Base-by-base conservation (phyloP, 495 filamentous ascomycete species). In the Friedmanniomyces endolithicus region DNA sequence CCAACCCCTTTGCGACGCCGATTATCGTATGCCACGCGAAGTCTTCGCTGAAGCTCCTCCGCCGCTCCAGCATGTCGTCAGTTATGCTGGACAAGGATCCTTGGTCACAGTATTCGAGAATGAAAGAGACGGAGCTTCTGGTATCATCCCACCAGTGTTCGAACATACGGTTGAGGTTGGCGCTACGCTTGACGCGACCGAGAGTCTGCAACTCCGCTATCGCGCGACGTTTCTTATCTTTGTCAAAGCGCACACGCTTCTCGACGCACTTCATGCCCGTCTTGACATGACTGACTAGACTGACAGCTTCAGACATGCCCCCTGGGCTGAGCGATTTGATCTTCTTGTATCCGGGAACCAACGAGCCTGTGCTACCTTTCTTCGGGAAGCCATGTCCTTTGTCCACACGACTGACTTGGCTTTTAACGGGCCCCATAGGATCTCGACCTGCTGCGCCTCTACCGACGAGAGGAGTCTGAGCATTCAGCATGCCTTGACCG, bases 1-100 rank as follows among this genome's bases (percentile, higher is more conserved):
- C 44, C 4, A 56, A 29, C 9, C 19, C 53, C 17, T 56, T 50
- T 11, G 53, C 53, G 1, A 56, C 22, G 16, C 45, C 46, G 7
- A 14, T 16, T 6, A 56, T 19, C 1, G 39, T 22, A 25, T 56
- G 44, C 44, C 46, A 56, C 11, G 39, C 41, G n/a, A 19, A 47
- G 2, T 16, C 43, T 23, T 55, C 34, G n/a, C 16, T 16, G 27
- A 50, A 50, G 11, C 11, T 4, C 29, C 29, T 50, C 8, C 23
- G n/a, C 29, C 27, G 22, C 12, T 33, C 19, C 2, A 50, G 2
- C 24, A 22, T 12, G 33, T 50, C 47, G 2, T 27, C 12, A 2
- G 33, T 50, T 24, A 16, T 50, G 16, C n/a, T 9, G 7, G 22
- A 27, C 47, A 50, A 27, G 20, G 16, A 17, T 33, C 47, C 47